These are phyloP conservation scores for Achaetomium macrosporum DNA, from an alignment of 2,329 filamentous ascomycete species.

Conservation along the genomic window DNA sequence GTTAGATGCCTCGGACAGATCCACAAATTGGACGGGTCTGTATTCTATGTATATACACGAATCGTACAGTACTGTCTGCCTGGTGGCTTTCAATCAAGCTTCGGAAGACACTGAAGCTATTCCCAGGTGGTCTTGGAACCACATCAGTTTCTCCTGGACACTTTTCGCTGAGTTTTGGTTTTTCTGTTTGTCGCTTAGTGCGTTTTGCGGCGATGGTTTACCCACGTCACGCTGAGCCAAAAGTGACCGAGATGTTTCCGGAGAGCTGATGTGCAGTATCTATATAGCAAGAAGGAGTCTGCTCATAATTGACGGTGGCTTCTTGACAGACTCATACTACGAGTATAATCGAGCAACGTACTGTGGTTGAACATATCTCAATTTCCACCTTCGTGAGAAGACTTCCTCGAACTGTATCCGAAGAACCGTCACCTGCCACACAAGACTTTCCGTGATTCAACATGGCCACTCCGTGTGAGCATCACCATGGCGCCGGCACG, in stretches of 20 bases:
- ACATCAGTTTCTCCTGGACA: background rate
- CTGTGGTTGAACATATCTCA: too few species aligned
- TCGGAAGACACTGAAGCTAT: background rate
- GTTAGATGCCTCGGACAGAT: too few species aligned
- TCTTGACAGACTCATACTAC: background rate
- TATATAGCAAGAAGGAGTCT: background rate
- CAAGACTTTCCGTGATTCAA: background rate
- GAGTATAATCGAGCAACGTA: background rate
- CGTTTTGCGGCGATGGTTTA: too few species aligned
- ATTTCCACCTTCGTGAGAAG: background rate
- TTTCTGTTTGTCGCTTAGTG: too few species aligned
- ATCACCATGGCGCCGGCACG: background rate
- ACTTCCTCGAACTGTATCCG: background rate
- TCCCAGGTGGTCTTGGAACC: background rate
- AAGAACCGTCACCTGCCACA: background rate
- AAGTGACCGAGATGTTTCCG: slow-evolving; percentile 20
- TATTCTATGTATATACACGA: too few species aligned
- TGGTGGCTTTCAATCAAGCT: too few species aligned
- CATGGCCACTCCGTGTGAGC: background rate
- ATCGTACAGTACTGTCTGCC: too few species aligned
- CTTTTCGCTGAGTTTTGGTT: background rate
- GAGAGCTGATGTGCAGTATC: background rate
- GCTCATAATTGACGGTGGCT: too few species aligned
- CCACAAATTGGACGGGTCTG: too few species aligned
- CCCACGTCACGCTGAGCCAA: background rate